Percentiles rank a stretch among this genome's conserved stretches.
phyloP scores from a whole-genome alignment of 1,139 yeast genomes.

The Ogataea hybrid region DNA sequence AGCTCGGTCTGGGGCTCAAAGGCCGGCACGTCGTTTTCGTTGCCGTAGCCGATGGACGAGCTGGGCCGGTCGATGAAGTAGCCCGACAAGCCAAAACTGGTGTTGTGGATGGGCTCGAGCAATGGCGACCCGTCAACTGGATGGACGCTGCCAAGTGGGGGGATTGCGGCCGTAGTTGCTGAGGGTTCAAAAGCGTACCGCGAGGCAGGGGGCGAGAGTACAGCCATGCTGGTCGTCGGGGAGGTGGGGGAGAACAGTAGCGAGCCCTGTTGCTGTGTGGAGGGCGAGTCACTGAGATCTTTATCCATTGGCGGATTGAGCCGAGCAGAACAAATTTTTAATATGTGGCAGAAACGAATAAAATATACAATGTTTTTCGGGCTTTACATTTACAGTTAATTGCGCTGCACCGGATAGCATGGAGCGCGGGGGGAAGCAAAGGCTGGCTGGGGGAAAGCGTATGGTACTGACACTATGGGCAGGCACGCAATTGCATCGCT shows the following conservation, averaged over 20 bases:
- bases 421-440: too few relatives aligned
- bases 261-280: slow-evolving; percentile 15
- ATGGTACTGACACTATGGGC: too few relatives aligned
- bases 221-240: slow-evolving; percentile 29
- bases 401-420: too few relatives aligned
- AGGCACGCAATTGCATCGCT: too few relatives aligned
- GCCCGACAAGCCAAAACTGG: slow-evolving; percentile 10
- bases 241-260: slow-evolving; percentile 22
- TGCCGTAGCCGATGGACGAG: slow-evolving; percentile 24
- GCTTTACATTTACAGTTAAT: too few relatives aligned
- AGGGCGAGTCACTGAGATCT: slow-evolving; percentile 17
- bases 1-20: slow-evolving; percentile 30
- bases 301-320: slow-evolving; percentile 12
- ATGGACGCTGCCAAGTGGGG: slow-evolving; percentile 19
- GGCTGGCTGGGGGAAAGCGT: too few relatives aligned
- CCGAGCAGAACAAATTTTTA: slow-evolving; percentile 8
- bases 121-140: slow-evolving; percentile 23
- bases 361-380: background rate
- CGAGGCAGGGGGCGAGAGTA: slow-evolving; percentile 38
- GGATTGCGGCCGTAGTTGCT: slow-evolving; percentile 23
- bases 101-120: slow-evolving; percentile 12
- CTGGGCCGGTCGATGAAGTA: slow-evolving; percentile 18
- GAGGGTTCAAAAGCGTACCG: slow-evolving; percentile 37
- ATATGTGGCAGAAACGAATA: slow-evolving; percentile 10
- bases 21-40: slow-evolving; percentile 34